Evolutionary conservation across 2,329 filamentous ascomycete species (phyloP), one percentile per base, ranked within the genome.

Genomic region (Talaromyces sp.): DNA sequence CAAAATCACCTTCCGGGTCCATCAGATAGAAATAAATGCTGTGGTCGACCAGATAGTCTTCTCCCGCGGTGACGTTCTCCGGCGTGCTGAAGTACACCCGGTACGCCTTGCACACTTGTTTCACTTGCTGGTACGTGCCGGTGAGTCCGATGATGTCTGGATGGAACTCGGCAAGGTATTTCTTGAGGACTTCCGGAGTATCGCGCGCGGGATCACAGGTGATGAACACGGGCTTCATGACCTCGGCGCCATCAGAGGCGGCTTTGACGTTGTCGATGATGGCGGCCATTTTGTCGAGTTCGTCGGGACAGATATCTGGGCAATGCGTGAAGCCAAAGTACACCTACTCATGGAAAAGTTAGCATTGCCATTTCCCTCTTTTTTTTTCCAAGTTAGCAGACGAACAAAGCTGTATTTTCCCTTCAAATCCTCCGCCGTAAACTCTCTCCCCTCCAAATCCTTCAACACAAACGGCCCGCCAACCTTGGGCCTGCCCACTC

Each of bases 21-120:
- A 99, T 99, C 67, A 99, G 79, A 76, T 99, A 99, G 71, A 99
- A 99, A 82, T 99, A 99, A 68, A 99, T 99, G 76, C 92, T 97
- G 80, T 99, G 95, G 75, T 99, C 95, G 13, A 99, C 95, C 68
- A 99, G 77, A 74, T 99, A 99, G 76, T 99, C 95, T 81, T 97
- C 90, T 1, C 93, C 95, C 0, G 92, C 89, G 81, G 93, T 89
- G 60, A 98, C 90, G 64, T 92, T 84, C 68, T 86, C 82, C 35
- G 95, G 95, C 54, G 95, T 99, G 71, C 90, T 95, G 71, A 99
- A 99, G 79, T 99, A 99, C 58, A 99, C 95, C 21, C 95, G 84
- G 76, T 98, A 99, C 66, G 89, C 89, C 81, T 96, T 98, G 82
- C 95, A 99, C 60, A 96, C 87, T 65, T 89, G 83, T 82, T 96